phyloP scores from a whole-genome alignment of 2,329 filamentous ascomycete species.

The Paraphaeosphaeria sporulosa region DNA sequence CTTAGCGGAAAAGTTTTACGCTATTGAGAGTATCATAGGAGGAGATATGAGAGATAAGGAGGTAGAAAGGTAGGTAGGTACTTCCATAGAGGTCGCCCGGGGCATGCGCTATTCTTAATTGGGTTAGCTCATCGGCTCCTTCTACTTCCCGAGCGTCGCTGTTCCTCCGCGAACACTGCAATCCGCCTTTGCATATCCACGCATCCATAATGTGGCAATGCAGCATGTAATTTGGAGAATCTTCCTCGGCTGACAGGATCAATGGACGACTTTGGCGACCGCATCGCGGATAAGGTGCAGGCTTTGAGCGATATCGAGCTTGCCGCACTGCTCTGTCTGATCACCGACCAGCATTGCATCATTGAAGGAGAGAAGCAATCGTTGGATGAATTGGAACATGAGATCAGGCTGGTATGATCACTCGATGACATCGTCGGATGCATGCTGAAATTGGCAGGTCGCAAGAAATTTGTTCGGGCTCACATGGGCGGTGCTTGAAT shows the following conservation, averaged over 20 bases:
- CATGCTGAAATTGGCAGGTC: slow-evolving; percentile 58
- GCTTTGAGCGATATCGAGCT: slow-evolving; percentile 87
- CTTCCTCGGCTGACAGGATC: background rate
- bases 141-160: background rate
- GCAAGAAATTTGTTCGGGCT: slow-evolving; percentile 76
- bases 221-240: slow-evolving; percentile 1
- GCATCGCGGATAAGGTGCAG: slow-evolving; percentile 70
- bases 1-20: background rate
- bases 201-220: background rate
- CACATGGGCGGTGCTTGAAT: slow-evolving; percentile 73
- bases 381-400: slow-evolving; percentile 73
- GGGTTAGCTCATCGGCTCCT: background rate
- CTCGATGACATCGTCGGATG: slow-evolving; percentile 4
- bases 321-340: slow-evolving; percentile 80
- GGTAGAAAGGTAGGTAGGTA: background rate
- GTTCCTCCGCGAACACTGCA: background rate
- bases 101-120: background rate
- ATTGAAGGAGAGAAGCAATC: slow-evolving; percentile 73
- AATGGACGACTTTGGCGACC: slow-evolving; percentile 34
- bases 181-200: background rate
- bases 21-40: background rate
- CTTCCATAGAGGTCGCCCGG: background rate
- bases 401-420: slow-evolving; percentile 71
- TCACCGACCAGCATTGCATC: slow-evolving; percentile 86
- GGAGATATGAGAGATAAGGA: background rate